Evolutionary conservation across 768 basidiomycete genomes (phyloP), one percentile per base, ranked within the genome.

Genomic region (Panellus pusillus): DNA sequence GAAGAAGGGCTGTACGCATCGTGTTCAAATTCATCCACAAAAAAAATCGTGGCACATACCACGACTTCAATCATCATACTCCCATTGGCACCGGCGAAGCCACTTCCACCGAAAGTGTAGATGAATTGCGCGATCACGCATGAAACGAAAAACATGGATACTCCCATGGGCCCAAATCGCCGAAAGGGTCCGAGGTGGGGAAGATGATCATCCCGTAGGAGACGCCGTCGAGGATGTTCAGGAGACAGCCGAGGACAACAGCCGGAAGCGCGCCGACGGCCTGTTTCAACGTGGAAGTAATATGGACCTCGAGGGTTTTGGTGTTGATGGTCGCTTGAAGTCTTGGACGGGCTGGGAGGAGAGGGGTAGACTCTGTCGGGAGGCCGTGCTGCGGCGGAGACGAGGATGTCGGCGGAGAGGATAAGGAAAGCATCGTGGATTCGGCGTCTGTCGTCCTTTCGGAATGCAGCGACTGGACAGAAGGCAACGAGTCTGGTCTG

Each of bases 11-110:
- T 93, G 59, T 17, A 32, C 32, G 44, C 44, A 47, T 32, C 39
- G 24, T 24, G 3, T 24, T 24, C 24, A 24, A 51, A 52, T 9
- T 41, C 41, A 28, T 14, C 35, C 32, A 44, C 9, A 8, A n/a
- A 14, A 41, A 14, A 27, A 47, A 35, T 9, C 9, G 17, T 44
- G 52, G 47, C 45, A 80, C 87, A 40, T 67, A 93, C 90, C 61
- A 98, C 94, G 11, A 95, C 92, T 71, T 98, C 96, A 57, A 99
- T 98, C 93, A 98, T 97, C 93, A 95, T 93, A 58, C 90, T 93
- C 6, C 91, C 92, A 70, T 93, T 94, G 2, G 88, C 93, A 45
- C 91, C 91, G 9, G 84, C 84, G 68, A 99, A 97, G 19, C 85
- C 86, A 61, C 89, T 93, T 4, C 91, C 96, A 5, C 93, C 95